Conservation (phyloP, 2,329 filamentous ascomycete genomes). For the Fusarium chuoi region DNA sequence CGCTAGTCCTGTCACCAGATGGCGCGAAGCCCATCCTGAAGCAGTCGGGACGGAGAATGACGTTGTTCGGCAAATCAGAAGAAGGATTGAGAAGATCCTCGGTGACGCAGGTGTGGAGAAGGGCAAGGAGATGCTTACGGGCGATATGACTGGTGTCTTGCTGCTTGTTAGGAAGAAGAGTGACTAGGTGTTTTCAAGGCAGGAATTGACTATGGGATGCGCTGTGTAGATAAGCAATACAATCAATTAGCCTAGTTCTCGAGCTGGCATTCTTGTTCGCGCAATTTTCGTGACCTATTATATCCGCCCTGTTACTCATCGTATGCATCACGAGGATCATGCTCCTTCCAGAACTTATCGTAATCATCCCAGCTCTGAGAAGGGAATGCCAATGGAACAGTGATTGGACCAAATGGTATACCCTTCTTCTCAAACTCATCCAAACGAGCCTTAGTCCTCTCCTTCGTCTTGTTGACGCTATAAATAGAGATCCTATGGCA, state of each 20-base stretch:
- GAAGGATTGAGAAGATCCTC: neutral
- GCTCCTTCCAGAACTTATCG: conserved; percentile 44
- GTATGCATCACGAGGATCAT: conserved; percentile 45
- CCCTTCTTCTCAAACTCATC: conserved; percentile 61
- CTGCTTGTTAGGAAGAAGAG: neutral
- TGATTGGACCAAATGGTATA: conserved; percentile 62
- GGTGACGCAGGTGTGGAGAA: neutral
- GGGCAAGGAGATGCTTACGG: neutral
- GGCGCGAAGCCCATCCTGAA: neutral
- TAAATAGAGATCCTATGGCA: conserved; percentile 71
- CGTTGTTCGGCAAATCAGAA: neutral
- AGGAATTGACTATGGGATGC: neutral
- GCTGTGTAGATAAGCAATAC: neutral
- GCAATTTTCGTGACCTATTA: neutral
- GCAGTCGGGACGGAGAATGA: neutral
- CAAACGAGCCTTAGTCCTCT: conserved; percentile 60
- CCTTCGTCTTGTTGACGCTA: conserved; percentile 66
- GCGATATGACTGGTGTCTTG: neutral
- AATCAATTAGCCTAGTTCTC: neutral
- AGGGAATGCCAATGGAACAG: conserved; percentile 61
- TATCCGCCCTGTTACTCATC: conserved; percentile 9
- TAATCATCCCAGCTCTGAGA: conserved; percentile 62
- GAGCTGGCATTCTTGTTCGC: neutral
- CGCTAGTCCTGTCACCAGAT: neutral
- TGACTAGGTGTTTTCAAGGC: neutral